These are phyloP conservation scores for Candida michaelii DNA, from an alignment of 805 yeast species.

Conservation along the genomic window DNA sequence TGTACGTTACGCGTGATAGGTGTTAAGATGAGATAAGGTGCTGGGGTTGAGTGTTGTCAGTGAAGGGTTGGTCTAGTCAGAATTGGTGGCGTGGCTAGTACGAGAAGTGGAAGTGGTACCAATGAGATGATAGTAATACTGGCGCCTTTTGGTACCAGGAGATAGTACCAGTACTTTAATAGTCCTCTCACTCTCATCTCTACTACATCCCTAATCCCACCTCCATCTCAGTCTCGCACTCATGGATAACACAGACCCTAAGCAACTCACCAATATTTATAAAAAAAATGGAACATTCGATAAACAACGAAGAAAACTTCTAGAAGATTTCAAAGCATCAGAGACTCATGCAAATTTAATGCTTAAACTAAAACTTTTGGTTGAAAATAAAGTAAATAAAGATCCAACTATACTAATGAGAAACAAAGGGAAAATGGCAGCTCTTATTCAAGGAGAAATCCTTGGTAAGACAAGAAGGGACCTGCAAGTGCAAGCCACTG, in stretches of 20 bases:
- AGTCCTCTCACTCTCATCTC: too few species aligned
- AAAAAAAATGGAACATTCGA: conserved; percentile 54
- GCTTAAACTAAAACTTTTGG: conserved; percentile 39
- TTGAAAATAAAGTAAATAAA: conserved; percentile 45
- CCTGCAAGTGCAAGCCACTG: not conserved
- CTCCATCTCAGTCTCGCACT: too few species aligned
- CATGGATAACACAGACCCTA: conserved; percentile 25
- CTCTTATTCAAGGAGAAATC: conserved; percentile 53
- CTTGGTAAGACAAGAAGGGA: conserved; percentile 19
- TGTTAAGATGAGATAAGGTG: too few species aligned
- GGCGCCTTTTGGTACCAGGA: too few species aligned
- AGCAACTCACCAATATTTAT: conserved; percentile 39
- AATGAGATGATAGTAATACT: too few species aligned
- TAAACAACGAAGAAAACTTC: conserved; percentile 39
- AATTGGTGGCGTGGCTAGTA: too few species aligned
- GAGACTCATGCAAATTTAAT: conserved; percentile 42
- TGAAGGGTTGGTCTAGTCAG: too few species aligned
- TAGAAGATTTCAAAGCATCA: conserved; percentile 43
- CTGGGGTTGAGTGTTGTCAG: too few species aligned
- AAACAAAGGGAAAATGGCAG: conserved; percentile 52
- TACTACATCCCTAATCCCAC: too few species aligned
- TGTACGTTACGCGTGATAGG: too few species aligned
- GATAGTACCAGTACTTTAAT: too few species aligned
- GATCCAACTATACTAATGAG: conserved; percentile 49
- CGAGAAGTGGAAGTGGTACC: too few species aligned